Evolutionary conservation across 2,329 filamentous ascomycete species (phyloP).

Genomic region (Penicillium sp.): DNA sequence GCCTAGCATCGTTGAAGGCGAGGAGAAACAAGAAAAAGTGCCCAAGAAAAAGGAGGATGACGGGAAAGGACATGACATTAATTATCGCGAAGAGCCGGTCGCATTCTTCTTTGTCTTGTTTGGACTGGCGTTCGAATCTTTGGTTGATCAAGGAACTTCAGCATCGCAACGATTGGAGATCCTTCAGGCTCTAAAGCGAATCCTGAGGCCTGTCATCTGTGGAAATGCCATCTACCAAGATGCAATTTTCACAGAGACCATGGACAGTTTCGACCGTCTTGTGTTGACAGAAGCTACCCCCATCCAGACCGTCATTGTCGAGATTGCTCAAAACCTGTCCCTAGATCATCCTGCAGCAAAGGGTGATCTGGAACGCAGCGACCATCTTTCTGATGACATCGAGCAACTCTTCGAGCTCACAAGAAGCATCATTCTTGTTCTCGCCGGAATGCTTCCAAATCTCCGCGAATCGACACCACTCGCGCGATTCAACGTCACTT

Average conservation of each 20-base stretch:
- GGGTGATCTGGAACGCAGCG: conserved; percentile 62
- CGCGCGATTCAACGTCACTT: conserved; percentile 71
- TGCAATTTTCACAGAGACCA: conserved; percentile 92
- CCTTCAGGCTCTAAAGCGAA: conserved; percentile 87
- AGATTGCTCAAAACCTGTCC: conserved; percentile 87
- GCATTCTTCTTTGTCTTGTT: conserved; percentile 99
- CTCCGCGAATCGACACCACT: conserved; percentile 53
- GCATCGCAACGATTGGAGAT: conserved; percentile 82
- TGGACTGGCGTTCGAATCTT: conserved; percentile 90
- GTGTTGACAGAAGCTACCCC: conserved; percentile 86
- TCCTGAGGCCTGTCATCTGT: conserved; percentile 87
- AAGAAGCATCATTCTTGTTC: conserved; percentile 88
- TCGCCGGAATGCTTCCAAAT: conserved; percentile 84
- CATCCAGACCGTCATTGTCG: conserved; percentile 88
- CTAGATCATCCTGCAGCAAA: conserved; percentile 87
- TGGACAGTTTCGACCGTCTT: conserved; percentile 89
- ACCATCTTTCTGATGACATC: conserved; percentile 90
- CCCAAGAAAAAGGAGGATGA: conserved; percentile 27
- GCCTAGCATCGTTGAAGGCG: conserved; percentile 10
- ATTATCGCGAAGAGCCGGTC: conserved; percentile 95
- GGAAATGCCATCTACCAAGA: conserved; percentile 96
- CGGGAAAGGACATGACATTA: conserved; percentile 74
- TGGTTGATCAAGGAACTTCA: conserved; percentile 75
- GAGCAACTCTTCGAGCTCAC: conserved; percentile 97
- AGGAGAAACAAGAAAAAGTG: conserved; percentile 25